A percentile compares a stretch with the other conserved stretches of the same genome.
These are phyloP conservation scores for Aspergillus panamensis DNA, from an alignment of 495 filamentous ascomycete genomes.

Conservation along the genomic window DNA sequence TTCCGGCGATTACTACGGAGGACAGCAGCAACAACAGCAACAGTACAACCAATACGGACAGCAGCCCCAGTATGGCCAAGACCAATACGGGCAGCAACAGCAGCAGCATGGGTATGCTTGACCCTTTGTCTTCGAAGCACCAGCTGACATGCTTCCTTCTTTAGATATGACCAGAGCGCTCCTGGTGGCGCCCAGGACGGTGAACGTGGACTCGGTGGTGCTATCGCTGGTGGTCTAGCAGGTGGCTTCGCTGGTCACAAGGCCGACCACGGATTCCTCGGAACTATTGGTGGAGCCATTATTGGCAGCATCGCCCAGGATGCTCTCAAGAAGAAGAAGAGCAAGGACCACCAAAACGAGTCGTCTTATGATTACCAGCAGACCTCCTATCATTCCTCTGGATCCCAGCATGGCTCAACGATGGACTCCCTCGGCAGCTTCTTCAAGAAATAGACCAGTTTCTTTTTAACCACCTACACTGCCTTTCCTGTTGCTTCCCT, in stretches of 20 bases:
- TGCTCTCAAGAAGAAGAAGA: slow-evolving; percentile 43
- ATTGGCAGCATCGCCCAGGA: slow-evolving; percentile 47
- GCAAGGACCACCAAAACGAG: slow-evolving; percentile 28
- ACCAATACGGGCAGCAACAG: slow-evolving; percentile 28
- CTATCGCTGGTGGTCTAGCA: slow-evolving; percentile 45
- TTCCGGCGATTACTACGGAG: slow-evolving; percentile 34
- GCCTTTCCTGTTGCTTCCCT: not conserved
- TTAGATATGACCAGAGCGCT: slow-evolving; percentile 23
- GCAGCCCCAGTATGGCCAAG: slow-evolving; percentile 25
- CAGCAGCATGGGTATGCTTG: slow-evolving; percentile 23
- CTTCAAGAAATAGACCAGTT: slow-evolving; percentile 40
- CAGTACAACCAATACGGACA: slow-evolving; percentile 29
- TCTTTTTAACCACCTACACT: not conserved
- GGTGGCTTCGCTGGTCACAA: slow-evolving; percentile 49
- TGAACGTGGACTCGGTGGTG: slow-evolving; percentile 47
- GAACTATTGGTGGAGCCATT: slow-evolving; percentile 49
- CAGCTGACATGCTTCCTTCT: slow-evolving; percentile 15
- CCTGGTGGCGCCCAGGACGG: slow-evolving; percentile 44
- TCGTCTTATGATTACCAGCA: slow-evolving; percentile 22
- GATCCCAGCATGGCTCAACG: slow-evolving; percentile 27
- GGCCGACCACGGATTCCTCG: slow-evolving; percentile 49
- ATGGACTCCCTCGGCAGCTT: slow-evolving; percentile 43
- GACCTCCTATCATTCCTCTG: slow-evolving; percentile 19
- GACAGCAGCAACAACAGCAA: slow-evolving; percentile 31
- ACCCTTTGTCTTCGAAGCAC: not conserved